phyloP scores from a whole-genome alignment of 805 yeast genomes.

The Henningerozyma blattae region DNA sequence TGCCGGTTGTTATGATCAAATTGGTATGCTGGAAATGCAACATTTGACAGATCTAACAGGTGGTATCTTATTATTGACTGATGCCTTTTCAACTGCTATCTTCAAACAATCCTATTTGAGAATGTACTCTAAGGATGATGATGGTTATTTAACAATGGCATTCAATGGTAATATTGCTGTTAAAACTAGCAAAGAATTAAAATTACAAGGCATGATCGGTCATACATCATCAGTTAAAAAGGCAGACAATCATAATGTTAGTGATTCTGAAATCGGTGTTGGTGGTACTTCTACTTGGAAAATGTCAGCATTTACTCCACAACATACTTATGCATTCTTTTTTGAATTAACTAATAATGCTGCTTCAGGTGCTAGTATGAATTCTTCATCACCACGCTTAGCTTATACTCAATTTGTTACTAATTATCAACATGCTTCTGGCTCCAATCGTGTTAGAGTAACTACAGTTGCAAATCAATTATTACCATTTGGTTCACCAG shows the following conservation, averaged over 20 bases:
- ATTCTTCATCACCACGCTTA: conserved; percentile 18
- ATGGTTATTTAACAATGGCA: conserved; percentile 75
- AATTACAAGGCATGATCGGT: conserved; percentile 84
- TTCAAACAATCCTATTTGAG: conserved; percentile 84
- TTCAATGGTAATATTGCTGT: conserved; percentile 81
- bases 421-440: conserved; percentile 85
- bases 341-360: conserved; percentile 48
- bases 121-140: conserved; percentile 73
- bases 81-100: conserved; percentile 88
- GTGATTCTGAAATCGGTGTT: conserved; percentile 84
- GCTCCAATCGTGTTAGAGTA: conserved; percentile 75
- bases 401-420: conserved; percentile 72
- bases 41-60: conserved; percentile 73
- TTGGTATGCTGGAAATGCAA: conserved; percentile 88
- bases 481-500: conserved; percentile 41
- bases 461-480: conserved; percentile 60
- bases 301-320: conserved; percentile 71
- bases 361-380: conserved; percentile 4
- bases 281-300: conserved; percentile 86
- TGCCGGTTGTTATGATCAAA: conserved; percentile 92
- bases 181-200: conserved; percentile 73
- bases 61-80: conserved; percentile 74
- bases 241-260: conserved; percentile 47
- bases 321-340: conserved; percentile 77
- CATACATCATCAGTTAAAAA: conserved; percentile 66